Base-by-base conservation (phyloP, 2,329 filamentous ascomycete species). In the Aquanectria penicillioides region DNA sequence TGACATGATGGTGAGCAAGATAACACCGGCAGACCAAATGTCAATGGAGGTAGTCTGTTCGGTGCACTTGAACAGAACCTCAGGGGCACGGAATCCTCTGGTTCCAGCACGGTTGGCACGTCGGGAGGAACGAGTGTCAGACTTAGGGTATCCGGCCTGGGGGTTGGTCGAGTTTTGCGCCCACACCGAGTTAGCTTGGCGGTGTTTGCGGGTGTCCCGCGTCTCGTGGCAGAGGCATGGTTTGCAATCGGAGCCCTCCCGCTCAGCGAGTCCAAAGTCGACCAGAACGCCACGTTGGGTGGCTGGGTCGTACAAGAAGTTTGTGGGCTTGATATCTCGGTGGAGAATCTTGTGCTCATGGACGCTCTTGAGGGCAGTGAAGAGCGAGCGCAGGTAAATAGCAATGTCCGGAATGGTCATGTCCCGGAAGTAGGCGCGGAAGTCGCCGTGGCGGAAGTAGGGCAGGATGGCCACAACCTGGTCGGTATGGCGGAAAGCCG, bases 221-320 rank as follows among this genome's bases (percentile, higher is more conserved):
- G 83, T 76, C 59, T 93, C 86, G 61, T 89, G 88, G 76, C 94
- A 98, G n/a, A 92, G 80, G 72, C 94, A 98, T 2, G 89, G 88
- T 70, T 92, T 91, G 73, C 82, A 86, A 49, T 96, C 93, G 20
- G 87, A 88, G 18, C 91, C 89, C 72, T 92, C 88, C 47, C 89
- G 83, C 79, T 99, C 95, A 29, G 95, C 95, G 13, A 99, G 85
- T n/a, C 95, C 95, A 78, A 99, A 99, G 73, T 99, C 95, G n/a
- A 99, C 95, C 1, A 99, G 85, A 2, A 99, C 94, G 34, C 95
- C 95, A 53, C 92, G 89, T 68, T 89, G 87, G 37, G 89, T 87
- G 10, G 87, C 80, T 0, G 92, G 92, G 64, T 97, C 93, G 78
- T 98, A 98, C 33, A 98, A 84, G 69, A 98, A 98, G 73, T 98